Conservation (phyloP, 768 basidiomycete genomes). For the Tricholoma matsutake region DNA sequence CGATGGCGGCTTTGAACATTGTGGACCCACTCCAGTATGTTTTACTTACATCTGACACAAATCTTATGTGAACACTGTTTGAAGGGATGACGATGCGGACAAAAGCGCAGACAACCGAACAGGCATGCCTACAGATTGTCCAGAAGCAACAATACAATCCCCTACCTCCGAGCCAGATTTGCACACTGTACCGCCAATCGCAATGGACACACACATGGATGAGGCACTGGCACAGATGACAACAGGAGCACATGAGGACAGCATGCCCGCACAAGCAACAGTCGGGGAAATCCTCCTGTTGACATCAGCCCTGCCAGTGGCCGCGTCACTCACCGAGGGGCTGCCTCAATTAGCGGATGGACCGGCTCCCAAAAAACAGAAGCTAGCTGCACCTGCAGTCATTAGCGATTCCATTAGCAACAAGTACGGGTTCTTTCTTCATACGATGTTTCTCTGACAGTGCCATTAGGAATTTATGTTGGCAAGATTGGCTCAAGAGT, state of each 20-base stretch:
- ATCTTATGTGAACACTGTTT: too few relatives aligned
- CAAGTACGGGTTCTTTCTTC: too few relatives aligned
- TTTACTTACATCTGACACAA: too few relatives aligned
- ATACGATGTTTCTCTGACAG: too few relatives aligned
- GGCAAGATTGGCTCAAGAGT: too few relatives aligned
- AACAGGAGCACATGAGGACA: background rate
- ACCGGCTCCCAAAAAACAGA: too few relatives aligned
- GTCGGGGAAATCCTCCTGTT: background rate
- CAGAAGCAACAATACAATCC: background rate
- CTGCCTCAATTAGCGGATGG: background rate
- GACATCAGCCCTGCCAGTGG: background rate
- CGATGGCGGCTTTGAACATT: too few relatives aligned
- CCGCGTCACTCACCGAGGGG: background rate
- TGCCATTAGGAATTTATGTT: too few relatives aligned
- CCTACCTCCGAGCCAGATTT: background rate
- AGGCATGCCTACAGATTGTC: background rate
- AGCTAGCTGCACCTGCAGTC: too few relatives aligned
- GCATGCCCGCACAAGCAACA: background rate
- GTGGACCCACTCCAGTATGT: too few relatives aligned
- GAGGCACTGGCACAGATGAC: background rate
- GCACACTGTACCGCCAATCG: background rate
- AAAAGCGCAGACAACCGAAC: background rate
- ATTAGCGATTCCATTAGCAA: too few relatives aligned
- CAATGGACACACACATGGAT: background rate
- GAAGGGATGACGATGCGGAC: background rate